These are phyloP conservation scores for Pogostemon cablin DNA, from an alignment of 257 asterid genomes.

Conservation along the genomic window DNA sequence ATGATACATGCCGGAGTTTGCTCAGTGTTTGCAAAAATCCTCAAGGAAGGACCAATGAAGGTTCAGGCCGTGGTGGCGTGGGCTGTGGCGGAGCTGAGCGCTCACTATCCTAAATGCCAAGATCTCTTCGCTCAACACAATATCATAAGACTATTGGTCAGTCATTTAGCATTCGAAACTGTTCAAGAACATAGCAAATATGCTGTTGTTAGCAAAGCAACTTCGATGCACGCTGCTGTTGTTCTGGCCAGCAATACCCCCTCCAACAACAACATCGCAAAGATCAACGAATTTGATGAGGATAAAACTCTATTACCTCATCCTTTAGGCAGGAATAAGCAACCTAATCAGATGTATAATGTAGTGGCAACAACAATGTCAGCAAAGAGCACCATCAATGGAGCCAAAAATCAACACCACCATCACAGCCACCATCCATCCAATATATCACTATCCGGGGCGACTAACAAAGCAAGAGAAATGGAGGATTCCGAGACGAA, in stretches of 20 bases:
- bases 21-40: constrained; percentile 62
- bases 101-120: constrained; percentile 63
- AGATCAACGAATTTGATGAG: constrained; percentile 45
- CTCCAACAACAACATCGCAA: constrained; percentile 3
- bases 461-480: constrained; percentile 61
- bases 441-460: constrained; percentile 42
- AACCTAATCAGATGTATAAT: constrained; percentile 53
- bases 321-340: constrained; percentile 53
- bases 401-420: constrained; percentile 2
- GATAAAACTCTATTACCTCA: constrained; percentile 44
- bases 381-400: constrained; percentile 33
- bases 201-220: constrained; percentile 60
- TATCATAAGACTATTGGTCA: constrained; percentile 55
- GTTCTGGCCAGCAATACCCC: constrained; percentile 56
- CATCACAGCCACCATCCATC: constrained; percentile 41
- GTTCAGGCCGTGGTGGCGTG: constrained; percentile 75
- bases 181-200: constrained; percentile 78
- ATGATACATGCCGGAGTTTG: constrained; percentile 70
- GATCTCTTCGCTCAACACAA: constrained; percentile 71
- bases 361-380: constrained; percentile 65
- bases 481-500: constrained; percentile 75
- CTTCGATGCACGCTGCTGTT: constrained; percentile 72
- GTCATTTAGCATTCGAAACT: constrained; percentile 68
- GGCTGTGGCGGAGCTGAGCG: constrained; percentile 67
- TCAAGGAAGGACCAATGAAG: constrained; percentile 70